phyloP scores from a whole-genome alignment of 352 stramenopile species.

The Pythium dissimile region DNA sequence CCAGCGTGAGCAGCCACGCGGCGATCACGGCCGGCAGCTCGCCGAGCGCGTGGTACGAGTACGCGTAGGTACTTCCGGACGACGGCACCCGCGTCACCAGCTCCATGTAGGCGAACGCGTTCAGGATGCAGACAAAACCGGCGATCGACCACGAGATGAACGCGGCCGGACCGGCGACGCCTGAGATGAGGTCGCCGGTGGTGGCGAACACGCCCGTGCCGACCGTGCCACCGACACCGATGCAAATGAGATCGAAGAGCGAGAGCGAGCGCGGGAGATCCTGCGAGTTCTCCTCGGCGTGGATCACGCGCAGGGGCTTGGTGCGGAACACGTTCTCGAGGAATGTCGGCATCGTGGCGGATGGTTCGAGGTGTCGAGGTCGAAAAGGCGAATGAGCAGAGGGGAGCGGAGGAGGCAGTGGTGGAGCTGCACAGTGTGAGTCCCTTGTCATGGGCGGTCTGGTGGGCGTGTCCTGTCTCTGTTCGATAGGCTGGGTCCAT shows the following conservation, averaged over 20 bases:
- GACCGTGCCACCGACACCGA: slow-evolving; percentile 90
- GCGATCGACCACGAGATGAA: slow-evolving; percentile 78
- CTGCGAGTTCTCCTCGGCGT: slow-evolving; percentile 62
- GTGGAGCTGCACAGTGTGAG: neutral
- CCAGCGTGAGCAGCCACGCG: slow-evolving; percentile 83
- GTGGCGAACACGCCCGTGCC: slow-evolving; percentile 90
- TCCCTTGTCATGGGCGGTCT: too few relatives aligned
- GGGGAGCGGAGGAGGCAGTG: neutral
- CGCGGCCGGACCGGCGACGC: slow-evolving; percentile 66
- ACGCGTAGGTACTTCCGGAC: slow-evolving; percentile 90
- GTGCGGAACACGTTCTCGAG: slow-evolving; percentile 52
- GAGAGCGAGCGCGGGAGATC: slow-evolving; percentile 61
- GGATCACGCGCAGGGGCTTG: slow-evolving; percentile 68
- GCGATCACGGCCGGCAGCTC: slow-evolving; percentile 90
- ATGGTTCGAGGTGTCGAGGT: neutral
- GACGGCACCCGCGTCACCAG: slow-evolving; percentile 82
- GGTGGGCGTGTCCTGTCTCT: neutral
- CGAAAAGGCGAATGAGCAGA: slow-evolving; percentile 6
- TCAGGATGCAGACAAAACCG: slow-evolving; percentile 74
- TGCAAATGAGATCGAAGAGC: slow-evolving; percentile 86
- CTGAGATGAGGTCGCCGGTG: slow-evolving; percentile 66
- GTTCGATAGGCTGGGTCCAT: neutral
- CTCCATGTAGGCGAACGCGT: slow-evolving; percentile 88
- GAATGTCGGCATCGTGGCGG: slow-evolving; percentile 23
- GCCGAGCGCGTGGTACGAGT: slow-evolving; percentile 89